Evolutionary conservation across 140 eudicot species (phyloP), one percentile per base, ranked within the genome.

Genomic region (Bidens hawaiensis): DNA sequence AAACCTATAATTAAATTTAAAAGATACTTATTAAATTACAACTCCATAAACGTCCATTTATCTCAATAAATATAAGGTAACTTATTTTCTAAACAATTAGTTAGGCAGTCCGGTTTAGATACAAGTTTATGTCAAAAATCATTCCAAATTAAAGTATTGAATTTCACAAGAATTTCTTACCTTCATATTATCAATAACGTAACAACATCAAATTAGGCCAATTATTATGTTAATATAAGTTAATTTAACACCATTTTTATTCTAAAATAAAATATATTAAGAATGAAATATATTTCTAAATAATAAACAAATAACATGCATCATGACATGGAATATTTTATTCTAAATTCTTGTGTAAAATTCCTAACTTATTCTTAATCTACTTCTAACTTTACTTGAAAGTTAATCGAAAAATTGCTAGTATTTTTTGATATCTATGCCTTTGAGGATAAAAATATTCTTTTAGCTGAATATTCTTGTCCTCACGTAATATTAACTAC

Each of bases 31-130:
- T 8, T 15, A 30, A 31, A 30, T 31, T 57, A 57, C 16, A 10
- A 57, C 31, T 30, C 1, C 16, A 17, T 15, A 8, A 8, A 31
- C n/a, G n/a, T n/a, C 63, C 45, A 30, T 30, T 16, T 2, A 8
- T 57, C 33, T 30, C 16, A 30, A n/a, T 16, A 30, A 30, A 10
- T 57, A 57, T n/a, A 57, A 30, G 10, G 43, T 57, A 57, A 16
- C 43, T 56, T 31, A 57, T 12, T 30, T 17, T 25, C 46, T 57
- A 57, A 57, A 57, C 46, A 15, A 5, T 30, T 57, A 31, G 45
- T 57, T 57, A 31, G 23, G 63, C 63, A 57, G 33, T 57, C 17
- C 66, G 66, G 12, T 40, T 38, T 23, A 19, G 66, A 59, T 17
- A 31, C 16, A 60, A 23, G 66, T 40, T 59, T 60, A 41, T 60